Conservation (phyloP, 2,329 filamentous ascomycete species). For the Penicillium frequentans region DNA sequence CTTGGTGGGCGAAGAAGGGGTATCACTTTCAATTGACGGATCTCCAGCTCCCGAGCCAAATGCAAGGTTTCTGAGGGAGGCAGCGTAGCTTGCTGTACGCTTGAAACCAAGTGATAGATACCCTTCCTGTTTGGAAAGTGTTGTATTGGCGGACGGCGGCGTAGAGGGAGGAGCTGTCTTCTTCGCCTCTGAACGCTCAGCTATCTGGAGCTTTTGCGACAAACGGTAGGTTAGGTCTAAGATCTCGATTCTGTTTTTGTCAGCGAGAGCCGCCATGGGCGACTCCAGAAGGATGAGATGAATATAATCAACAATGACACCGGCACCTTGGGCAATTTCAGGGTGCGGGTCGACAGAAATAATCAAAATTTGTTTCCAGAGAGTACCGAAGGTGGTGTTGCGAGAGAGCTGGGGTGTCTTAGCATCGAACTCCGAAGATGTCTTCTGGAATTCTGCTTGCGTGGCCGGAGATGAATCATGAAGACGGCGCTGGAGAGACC, state of each 20-base stretch:
- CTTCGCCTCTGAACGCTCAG: constrained; percentile 35
- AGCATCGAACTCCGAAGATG: constrained; percentile 23
- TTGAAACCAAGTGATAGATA: constrained; percentile 62
- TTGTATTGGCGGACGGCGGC: constrained; percentile 46
- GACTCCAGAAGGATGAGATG: constrained; percentile 77
- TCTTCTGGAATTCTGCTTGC: constrained; percentile 20
- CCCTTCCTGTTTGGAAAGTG: constrained; percentile 56
- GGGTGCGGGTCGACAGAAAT: constrained; percentile 93
- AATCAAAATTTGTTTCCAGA: constrained; percentile 91
- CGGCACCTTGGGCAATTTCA: constrained; percentile 83
- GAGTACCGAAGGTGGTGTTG: constrained; percentile 87
- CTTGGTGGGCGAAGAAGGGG: constrained; percentile 31
- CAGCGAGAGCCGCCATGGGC: constrained; percentile 68
- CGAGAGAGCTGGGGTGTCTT: constrained; percentile 56
- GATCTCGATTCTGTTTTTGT: constrained; percentile 69
- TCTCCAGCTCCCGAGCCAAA: constrained; percentile 47
- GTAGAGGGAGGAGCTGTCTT: constrained; percentile 44
- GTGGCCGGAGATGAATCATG: constrained; percentile 27
- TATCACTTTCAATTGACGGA: constrained; percentile 27
- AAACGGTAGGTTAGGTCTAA: constrained; percentile 35
- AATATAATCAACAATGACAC: constrained; percentile 81
- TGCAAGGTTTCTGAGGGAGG: constrained; percentile 62
- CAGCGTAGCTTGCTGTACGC: constrained; percentile 64
- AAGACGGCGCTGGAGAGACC: constrained; percentile 60
- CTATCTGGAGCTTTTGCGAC: constrained; percentile 41